These are phyloP conservation scores for Epichloe scottii DNA, from an alignment of 2,329 filamentous ascomycete species.

Conservation along the genomic window DNA sequence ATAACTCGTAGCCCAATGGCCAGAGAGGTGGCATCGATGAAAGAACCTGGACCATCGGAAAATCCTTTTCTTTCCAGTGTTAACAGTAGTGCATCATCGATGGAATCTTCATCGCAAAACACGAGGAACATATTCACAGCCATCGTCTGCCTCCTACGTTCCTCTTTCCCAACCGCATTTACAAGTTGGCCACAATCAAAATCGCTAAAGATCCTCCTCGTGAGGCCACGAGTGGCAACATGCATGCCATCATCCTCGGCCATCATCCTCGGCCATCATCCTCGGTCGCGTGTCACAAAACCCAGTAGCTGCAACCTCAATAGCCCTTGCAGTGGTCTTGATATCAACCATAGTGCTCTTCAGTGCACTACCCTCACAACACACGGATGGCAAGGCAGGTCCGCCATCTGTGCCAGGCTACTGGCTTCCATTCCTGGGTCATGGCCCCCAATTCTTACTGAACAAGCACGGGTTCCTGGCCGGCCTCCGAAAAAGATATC, in stretches of 20 bases:
- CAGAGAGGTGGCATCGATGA: too few species aligned
- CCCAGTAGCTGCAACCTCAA: not conserved
- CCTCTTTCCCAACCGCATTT: too few species aligned
- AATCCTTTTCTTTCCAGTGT: too few species aligned
- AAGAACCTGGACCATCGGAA: too few species aligned
- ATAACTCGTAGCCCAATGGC: too few species aligned
- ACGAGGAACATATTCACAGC: too few species aligned
- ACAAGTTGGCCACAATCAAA: too few species aligned
- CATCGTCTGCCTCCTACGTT: too few species aligned
- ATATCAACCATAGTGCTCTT: slow-evolving; percentile 5
- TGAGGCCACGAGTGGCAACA: not conserved
- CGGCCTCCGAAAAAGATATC: slow-evolving; percentile 18
- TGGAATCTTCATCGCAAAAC: too few species aligned
- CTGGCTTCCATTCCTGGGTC: slow-evolving; percentile 25
- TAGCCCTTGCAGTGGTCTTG: slow-evolving; percentile 1
- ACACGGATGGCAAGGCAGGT: slow-evolving; percentile 7
- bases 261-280: too few species aligned
- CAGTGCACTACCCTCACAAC: slow-evolving; percentile 25
- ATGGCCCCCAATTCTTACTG: slow-evolving; percentile 20
- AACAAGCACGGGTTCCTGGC: slow-evolving; percentile 18
- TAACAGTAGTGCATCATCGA: too few species aligned
- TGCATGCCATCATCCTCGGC: not conserved
- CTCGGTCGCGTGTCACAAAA: not conserved
- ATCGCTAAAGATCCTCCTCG: not conserved
- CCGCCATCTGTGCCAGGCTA: slow-evolving; percentile 18